These are phyloP conservation scores for Leucosporidium creatinivorum DNA, from an alignment of 768 basidiomycete genomes.

Conservation along the genomic window DNA sequence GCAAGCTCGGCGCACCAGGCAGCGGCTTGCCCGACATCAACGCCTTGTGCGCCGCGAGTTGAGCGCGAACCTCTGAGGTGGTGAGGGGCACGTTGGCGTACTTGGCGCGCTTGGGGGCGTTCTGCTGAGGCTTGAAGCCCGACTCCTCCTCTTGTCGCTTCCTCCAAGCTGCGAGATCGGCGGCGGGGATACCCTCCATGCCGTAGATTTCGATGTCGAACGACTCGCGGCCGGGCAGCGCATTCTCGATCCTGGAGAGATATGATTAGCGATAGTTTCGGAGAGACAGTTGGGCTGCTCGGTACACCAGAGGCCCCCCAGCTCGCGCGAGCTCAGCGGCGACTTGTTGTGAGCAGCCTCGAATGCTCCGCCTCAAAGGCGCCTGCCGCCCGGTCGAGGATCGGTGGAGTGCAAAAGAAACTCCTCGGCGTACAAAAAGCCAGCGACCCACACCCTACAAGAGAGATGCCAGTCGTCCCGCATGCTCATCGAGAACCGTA, in stretches of 20 bases:
- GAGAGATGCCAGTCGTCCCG: too few species aligned
- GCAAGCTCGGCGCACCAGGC: slow-evolving; percentile 27
- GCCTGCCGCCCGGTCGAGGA: too few species aligned
- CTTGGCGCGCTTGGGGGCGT: slow-evolving; percentile 66
- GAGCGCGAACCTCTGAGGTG: slow-evolving; percentile 74
- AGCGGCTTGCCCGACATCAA: slow-evolving; percentile 58
- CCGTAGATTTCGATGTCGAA: slow-evolving; percentile 99
- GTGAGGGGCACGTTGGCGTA: slow-evolving; percentile 64
- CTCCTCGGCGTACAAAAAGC: too few species aligned
- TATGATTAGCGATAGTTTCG: neutral
- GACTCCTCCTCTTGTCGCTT: slow-evolving; percentile 90
- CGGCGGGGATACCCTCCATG: slow-evolving; percentile 95
- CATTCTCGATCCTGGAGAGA: slow-evolving; percentile 79
- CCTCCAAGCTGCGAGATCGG: slow-evolving; percentile 91
- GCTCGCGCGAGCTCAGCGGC: neutral
- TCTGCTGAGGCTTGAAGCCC: slow-evolving; percentile 53
- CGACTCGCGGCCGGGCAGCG: slow-evolving; percentile 88
- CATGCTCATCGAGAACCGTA: too few species aligned
- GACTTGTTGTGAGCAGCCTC: slow-evolving; percentile 12
- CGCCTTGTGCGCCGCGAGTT: slow-evolving; percentile 80
- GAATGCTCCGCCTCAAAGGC: neutral
- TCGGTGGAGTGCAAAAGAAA: too few species aligned
- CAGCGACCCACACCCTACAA: too few species aligned
- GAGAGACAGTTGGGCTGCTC: neutral
- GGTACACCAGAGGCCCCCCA: neutral